Base-by-base conservation (phyloP, 345 rosid genomes). In the Populus euphratica region DNA sequence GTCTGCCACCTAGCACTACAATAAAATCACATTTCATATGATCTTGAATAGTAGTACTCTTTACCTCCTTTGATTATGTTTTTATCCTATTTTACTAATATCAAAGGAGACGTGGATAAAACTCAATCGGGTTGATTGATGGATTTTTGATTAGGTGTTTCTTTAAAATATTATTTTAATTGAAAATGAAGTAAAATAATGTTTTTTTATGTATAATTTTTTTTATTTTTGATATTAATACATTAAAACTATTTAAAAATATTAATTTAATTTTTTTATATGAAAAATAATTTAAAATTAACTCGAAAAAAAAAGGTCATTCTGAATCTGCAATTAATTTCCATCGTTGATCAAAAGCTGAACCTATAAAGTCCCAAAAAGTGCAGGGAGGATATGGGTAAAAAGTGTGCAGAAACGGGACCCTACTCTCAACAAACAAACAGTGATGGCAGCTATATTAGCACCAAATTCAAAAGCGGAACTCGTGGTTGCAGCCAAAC, bases 401-500 rank as follows among this genome's bases (percentile, higher is more conserved):
- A 13, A 56, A 56, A n/a, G 23, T 56, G 63, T 25, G 63, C 23
- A 8, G 29, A 9, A 56, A 56, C 29, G 27, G 52, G 52, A n/a
- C 63, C 63, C 63, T n/a, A 9, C 63, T 50, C 56, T 18, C 56
- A 1, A 6, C 56, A 50, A 50, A 50, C n/a, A 18, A 50, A 50
- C n/a, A 6, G n/a, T 50, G n/a, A 50, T 50, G 56, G 56, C 9
- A 50, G 2, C 21, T 50, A 17, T 50, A 7, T 50, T 5, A 16
- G 56, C 56, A 50, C 56, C 56, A 0, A 50, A 50, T 50, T 18
- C 17, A 18, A 50, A 50, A 18, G 56, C 0, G 18, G 68, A 70
- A 70, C 59, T 75, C 68, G 21, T 47, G 65, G 74, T 35, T 77
- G 25, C n/a, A 31, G 35, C 75, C 63, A 52, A 81, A 64, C 75